These are phyloP conservation scores for Aspergillus texensis DNA, from an alignment of 2,329 filamentous ascomycete species.

Conservation along the genomic window DNA sequence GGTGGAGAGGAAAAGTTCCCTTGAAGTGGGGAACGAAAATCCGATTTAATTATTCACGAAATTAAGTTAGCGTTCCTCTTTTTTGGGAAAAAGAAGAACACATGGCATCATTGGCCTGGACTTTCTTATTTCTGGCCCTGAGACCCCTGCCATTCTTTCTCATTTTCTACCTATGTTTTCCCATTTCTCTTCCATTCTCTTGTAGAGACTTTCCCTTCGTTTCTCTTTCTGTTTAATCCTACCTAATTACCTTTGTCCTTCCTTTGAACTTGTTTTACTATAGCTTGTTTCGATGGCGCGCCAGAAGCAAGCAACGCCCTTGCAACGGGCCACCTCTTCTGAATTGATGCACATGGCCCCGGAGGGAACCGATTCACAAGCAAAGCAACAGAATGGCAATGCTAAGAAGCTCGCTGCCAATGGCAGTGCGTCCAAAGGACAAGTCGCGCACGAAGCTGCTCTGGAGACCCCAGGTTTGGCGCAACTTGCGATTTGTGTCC, in stretches of 20 bases:
- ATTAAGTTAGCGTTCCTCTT: constrained; percentile 15
- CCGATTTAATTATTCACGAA: constrained; percentile 2
- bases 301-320: constrained; percentile 67
- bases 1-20: constrained; percentile 2
- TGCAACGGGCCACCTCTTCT: constrained; percentile 67
- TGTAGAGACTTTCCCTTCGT: constrained; percentile 3
- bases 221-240: constrained; percentile 16
- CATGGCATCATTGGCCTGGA: constrained; percentile 35
- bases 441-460: constrained; percentile 29
- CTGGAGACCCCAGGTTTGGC: constrained; percentile 60
- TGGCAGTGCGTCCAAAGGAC: constrained; percentile 24
- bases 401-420: constrained; percentile 20
- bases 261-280: constrained; percentile 7
- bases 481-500: constrained; percentile 84
- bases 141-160: neutral
- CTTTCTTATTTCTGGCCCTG: constrained; percentile 1
- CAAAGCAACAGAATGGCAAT: constrained; percentile 36
- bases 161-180: neutral
- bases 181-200: neutral
- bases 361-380: constrained; percentile 33
- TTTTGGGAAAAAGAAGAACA: constrained; percentile 31
- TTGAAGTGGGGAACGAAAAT: neutral
- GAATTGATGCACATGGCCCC: constrained; percentile 57
- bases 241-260: neutral
- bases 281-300: constrained; percentile 62